Evolutionary conservation across 2,329 filamentous ascomycete genomes (phyloP), one percentile per base, ranked within the genome.

Genomic region (Fusarium stilboides): DNA sequence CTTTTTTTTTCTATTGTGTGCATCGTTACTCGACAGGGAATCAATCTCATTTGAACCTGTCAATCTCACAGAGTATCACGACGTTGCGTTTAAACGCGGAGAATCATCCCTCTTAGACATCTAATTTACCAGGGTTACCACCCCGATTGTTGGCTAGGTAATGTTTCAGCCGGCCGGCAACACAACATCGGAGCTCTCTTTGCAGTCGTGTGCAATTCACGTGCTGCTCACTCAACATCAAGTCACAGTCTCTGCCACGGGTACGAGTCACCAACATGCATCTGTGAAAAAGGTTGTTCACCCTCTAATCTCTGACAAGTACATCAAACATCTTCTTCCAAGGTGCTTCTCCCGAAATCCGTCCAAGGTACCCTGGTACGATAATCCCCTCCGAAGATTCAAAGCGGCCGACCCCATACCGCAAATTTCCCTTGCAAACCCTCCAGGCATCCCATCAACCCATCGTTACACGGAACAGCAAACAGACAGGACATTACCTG

Each of bases 11-110:
- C 10, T 13, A 31, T 17, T 31, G 47, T 43, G 57, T 43, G 28
- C 24, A 53, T 49, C 26, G 53, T 65, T 65, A 65, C 61, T 45
- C 52, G 31, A 44, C 34, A 24, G 34, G n/a, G 14, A 42, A 52
- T 22, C 19, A 40, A 31, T 47, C 50, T 59, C 52, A 37, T 59
- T 22, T 45, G 28, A 20, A 42, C 46, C 39, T 34, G 37, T 45
- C 15, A 49, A 64, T 45, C 44, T 47, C 33, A 50, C 44, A 44
- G 31, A 22, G 60, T 56, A 56, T 57, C 54, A 63, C 61, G 59
- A 63, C 59, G 61, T 63, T 64, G 61, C 49, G n/a, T 58, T 58
- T n/a, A 12, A 31, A n/a, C 19, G 28, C 12, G 13, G 14, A 36
- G 50, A 34, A 37, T 28, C 34, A 45, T 26, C 34, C 8, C 34